Percentiles rank a stretch among this genome's conserved stretches.
Conservation (phyloP, 176 grass and related monocot species). For the Phragmites australis region DNA sequence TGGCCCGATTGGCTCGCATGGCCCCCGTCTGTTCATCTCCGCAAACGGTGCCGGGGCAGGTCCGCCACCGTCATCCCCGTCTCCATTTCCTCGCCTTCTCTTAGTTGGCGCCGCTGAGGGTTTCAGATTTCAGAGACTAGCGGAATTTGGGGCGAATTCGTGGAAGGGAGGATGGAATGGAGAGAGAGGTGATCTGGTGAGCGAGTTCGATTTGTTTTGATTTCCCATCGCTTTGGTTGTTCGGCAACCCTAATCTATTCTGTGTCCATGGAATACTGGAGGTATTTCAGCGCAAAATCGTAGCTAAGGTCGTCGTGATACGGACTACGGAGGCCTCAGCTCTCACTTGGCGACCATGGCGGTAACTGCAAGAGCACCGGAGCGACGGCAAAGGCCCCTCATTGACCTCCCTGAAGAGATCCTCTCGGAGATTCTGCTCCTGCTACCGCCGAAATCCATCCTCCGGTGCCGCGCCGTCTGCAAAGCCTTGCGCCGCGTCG, state of each 20-base stretch:
- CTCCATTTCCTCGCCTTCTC: neutral
- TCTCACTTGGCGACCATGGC: neutral
- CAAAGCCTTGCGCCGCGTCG: conserved; percentile 3
- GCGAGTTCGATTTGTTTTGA: neutral
- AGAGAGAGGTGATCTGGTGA: neutral
- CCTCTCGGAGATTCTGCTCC: conserved; percentile 16
- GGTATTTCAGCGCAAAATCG: neutral
- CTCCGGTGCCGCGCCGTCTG: conserved; percentile 13
- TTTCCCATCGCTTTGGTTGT: neutral
- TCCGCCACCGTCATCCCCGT: neutral
- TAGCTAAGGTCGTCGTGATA: neutral
- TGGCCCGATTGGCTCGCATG: neutral
- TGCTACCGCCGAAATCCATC: conserved; percentile 26
- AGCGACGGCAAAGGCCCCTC: neutral
- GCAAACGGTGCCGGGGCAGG: too few relatives aligned
- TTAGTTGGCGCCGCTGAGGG: neutral
- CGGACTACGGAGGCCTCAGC: neutral
- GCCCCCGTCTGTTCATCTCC: neutral
- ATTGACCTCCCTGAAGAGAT: conserved; percentile 13
- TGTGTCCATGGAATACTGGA: neutral
- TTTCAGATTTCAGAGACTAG: neutral
- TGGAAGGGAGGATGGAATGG: neutral
- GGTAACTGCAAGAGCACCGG: neutral
- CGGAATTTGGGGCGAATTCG: neutral
- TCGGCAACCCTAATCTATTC: neutral